These are phyloP conservation scores for Exophiala bonariae DNA, from an alignment of 2,329 filamentous ascomycete genomes.

Conservation along the genomic window DNA sequence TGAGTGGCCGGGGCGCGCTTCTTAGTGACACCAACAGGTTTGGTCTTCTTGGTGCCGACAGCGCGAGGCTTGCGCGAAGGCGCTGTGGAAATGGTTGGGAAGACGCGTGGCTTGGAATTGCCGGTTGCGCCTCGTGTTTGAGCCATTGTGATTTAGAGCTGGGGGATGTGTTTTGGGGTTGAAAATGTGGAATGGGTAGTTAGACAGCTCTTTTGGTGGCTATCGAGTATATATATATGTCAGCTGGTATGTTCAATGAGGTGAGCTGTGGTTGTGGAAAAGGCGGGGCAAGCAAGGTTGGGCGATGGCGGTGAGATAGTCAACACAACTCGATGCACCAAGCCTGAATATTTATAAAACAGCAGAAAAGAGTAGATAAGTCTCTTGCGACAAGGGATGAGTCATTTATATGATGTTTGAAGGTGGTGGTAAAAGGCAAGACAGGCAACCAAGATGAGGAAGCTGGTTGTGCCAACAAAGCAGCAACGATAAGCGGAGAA, in stretches of 20 bases:
- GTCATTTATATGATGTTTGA: constrained; percentile 13
- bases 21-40: constrained; percentile 23
- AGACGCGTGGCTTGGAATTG: constrained; percentile 30
- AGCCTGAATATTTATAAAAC: constrained; percentile 5
- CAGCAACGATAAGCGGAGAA: constrained; percentile 13
- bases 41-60: constrained; percentile 20
- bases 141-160: constrained; percentile 25
- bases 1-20: constrained; percentile 18
- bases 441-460: constrained; percentile 20
- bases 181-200: background rate
- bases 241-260: constrained; percentile 8
- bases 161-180: background rate
- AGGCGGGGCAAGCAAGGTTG: constrained; percentile 10
- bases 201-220: background rate
- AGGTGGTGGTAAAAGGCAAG: constrained; percentile 12
- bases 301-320: constrained; percentile 9
- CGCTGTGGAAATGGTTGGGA: constrained; percentile 22
- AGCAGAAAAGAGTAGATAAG: constrained; percentile 3
- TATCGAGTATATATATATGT: constrained; percentile 2
- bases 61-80: constrained; percentile 26
- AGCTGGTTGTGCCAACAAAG: background rate
- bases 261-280: constrained; percentile 5
- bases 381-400: constrained; percentile 20
- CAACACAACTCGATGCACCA: constrained; percentile 9
- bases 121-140: constrained; percentile 31